phyloP scores from a whole-genome alignment of 257 asterid genomes.

The Craterostigma plantagineum region DNA sequence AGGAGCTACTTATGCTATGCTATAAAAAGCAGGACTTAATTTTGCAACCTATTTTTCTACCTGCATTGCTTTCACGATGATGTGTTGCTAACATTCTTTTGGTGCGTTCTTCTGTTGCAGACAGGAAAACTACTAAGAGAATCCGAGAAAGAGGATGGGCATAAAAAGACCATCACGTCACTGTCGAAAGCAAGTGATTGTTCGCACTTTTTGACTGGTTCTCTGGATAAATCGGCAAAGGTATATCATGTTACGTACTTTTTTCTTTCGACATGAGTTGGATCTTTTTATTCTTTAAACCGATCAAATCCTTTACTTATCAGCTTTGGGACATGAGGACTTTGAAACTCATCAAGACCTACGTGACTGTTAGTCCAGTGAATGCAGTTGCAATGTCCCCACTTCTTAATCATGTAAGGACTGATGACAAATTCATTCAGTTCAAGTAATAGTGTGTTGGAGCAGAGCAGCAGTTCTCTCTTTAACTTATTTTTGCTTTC shows the following conservation, averaged over 20 bases:
- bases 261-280: neutral
- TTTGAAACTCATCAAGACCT: slow-evolving; percentile 62
- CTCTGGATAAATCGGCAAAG: slow-evolving; percentile 87
- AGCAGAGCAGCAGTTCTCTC: neutral
- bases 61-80: too few relatives aligned
- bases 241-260: slow-evolving; percentile 15
- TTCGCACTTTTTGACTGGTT: slow-evolving; percentile 75
- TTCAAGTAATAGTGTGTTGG: neutral
- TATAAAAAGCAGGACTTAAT: too few relatives aligned
- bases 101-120: slow-evolving; percentile 14
- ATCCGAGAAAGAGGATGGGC: slow-evolving; percentile 62
- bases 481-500: neutral
- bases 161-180: slow-evolving; percentile 69
- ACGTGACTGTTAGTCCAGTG: slow-evolving; percentile 58
- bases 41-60: too few relatives aligned
- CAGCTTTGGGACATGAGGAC: slow-evolving; percentile 92
- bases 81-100: too few relatives aligned
- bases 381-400: slow-evolving; percentile 96
- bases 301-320: slow-evolving; percentile 7
- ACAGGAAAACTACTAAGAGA: slow-evolving; percentile 61
- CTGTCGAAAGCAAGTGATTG: slow-evolving; percentile 57
- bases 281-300: slow-evolving; percentile 1
- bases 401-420: slow-evolving; percentile 67
- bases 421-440: neutral
- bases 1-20: too few relatives aligned